Base-by-base conservation (phyloP, 179 eudicot species). In the Patellifolia procumbens region DNA sequence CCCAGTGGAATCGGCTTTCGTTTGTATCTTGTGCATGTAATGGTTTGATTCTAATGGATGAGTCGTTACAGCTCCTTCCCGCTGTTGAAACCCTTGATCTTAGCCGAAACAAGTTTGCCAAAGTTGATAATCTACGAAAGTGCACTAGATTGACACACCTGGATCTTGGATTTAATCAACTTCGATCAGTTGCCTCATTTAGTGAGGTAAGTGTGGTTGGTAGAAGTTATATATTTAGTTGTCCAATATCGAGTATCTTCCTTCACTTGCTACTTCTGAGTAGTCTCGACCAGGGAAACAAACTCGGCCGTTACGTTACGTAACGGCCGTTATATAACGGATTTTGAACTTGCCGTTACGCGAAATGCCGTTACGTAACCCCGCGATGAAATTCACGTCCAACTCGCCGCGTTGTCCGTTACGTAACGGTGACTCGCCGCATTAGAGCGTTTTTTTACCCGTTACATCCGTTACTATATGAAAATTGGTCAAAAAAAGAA, bases 141-240 rank as follows among this genome's bases (percentile, higher is more conserved):
- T 92, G 98, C 83, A 81, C 88, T 52, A 90, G 83, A 71, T 81
- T 94, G 75, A 86, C 84, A 73, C 96, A 94, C 80, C 82, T 94
- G 84, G 98, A 94, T 83, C 89, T 94, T 43, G 98, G 98, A 78
- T 94, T 92, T 79, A 94, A 92, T 91, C 92, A 91, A 48, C 86
- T 94, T 70, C 84, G 98, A 81, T 88, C 93, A 60, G 81, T 91
- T 79, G 79, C 88, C 68, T 89, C 94, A 39, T 85, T 94, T 68
- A 74, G 85, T 61, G 91, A 94, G 94, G 98, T 91, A 82, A 69
- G 78, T 72, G 35, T 73, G 29, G 34, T 73, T 71, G 78, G 74
- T 65, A 60, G 72, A 37, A 64, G 26, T 46, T 15, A 20, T 24
- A 68, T 68, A 45, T 46, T 15, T 45, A 4, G 28, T 46, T 68